phyloP scores from a whole-genome alignment of 495 filamentous ascomycete species.

The Choiromyces venosus region DNA sequence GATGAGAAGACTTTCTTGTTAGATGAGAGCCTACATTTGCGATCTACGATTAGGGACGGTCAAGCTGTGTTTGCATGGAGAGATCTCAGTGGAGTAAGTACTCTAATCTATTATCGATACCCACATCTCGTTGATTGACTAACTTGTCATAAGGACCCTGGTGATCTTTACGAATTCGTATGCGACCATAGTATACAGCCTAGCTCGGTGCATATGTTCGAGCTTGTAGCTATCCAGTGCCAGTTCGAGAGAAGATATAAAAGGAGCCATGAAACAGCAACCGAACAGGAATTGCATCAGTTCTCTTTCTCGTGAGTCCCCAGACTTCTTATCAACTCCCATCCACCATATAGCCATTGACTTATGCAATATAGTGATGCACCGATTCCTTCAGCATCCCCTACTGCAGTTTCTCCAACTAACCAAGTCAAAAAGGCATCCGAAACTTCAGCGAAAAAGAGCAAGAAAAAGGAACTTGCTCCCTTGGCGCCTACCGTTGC shows the following conservation, averaged over 20 bases:
- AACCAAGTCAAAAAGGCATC: conserved; percentile 16
- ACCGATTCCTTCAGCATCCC: conserved; percentile 36
- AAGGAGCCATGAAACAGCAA: conserved; percentile 69
- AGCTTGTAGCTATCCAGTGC: conserved; percentile 78
- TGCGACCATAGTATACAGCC: conserved; percentile 69
- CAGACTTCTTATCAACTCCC: not conserved
- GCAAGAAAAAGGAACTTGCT: conserved; percentile 41
- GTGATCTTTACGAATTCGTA: conserved; percentile 93
- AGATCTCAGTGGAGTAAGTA: conserved; percentile 68
- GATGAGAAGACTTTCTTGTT: conserved; percentile 97
- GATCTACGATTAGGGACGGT: conserved; percentile 69
- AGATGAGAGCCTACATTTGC: conserved; percentile 83
- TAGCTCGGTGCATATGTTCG: conserved; percentile 71
- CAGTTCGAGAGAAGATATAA: conserved; percentile 95
- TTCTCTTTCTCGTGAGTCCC: conserved; percentile 62
- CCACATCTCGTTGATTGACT: conserved; percentile 3
- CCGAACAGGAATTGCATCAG: conserved; percentile 68
- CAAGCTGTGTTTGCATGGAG: conserved; percentile 88
- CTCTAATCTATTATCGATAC: not conserved
- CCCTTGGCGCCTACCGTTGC: conserved; percentile 48
- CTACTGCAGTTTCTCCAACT: conserved; percentile 19
- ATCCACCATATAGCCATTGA: conserved; percentile 3
- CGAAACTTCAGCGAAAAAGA: conserved; percentile 17
- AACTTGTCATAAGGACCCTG: conserved; percentile 54
- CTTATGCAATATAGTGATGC: conserved; percentile 23